Evolutionary conservation across 2,329 filamentous ascomycete species (phyloP).

Genomic region (Cordyceps javanica): DNA sequence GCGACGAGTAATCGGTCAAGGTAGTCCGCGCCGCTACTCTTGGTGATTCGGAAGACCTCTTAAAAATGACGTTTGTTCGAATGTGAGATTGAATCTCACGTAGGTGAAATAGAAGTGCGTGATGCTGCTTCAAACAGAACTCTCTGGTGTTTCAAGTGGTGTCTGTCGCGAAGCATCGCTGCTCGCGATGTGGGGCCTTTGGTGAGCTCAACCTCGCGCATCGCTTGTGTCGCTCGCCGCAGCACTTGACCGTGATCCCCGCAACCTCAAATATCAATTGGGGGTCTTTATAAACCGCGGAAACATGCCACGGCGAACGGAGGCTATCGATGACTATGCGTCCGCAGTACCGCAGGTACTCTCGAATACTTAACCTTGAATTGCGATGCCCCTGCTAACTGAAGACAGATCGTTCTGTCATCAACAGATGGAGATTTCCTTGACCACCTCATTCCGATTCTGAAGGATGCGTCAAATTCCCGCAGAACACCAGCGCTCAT

Average conservation of each 20-base stretch:
- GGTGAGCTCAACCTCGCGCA: neutral
- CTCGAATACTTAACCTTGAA: constrained; percentile 17
- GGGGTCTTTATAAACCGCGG: neutral
- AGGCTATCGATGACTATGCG: constrained; percentile 41
- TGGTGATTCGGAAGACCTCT: too few relatives aligned
- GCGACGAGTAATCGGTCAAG: too few relatives aligned
- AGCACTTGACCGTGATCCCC: neutral
- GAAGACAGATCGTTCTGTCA: constrained; percentile 75
- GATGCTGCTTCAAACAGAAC: neutral
- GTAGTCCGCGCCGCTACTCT: too few relatives aligned
- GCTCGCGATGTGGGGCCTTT: neutral
- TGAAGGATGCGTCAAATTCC: constrained; percentile 80
- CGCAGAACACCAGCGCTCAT: constrained; percentile 68
- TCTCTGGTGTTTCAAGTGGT: neutral
- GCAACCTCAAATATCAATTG: neutral
- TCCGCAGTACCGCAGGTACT: constrained; percentile 40
- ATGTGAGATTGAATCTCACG: too few relatives aligned
- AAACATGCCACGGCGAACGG: constrained; percentile 39
- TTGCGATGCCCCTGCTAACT: constrained; percentile 11
- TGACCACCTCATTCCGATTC: constrained; percentile 87
- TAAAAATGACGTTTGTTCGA: too few relatives aligned
- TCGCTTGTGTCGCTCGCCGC: neutral
- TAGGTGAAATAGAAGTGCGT: too few relatives aligned
- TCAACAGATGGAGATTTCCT: constrained; percentile 90
- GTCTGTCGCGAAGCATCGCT: neutral